Percentiles rank a stretch among this genome's conserved stretches.
These are phyloP conservation scores for Quercus wislizeni DNA, from an alignment of 306 rosid species.

Conservation along the genomic window DNA sequence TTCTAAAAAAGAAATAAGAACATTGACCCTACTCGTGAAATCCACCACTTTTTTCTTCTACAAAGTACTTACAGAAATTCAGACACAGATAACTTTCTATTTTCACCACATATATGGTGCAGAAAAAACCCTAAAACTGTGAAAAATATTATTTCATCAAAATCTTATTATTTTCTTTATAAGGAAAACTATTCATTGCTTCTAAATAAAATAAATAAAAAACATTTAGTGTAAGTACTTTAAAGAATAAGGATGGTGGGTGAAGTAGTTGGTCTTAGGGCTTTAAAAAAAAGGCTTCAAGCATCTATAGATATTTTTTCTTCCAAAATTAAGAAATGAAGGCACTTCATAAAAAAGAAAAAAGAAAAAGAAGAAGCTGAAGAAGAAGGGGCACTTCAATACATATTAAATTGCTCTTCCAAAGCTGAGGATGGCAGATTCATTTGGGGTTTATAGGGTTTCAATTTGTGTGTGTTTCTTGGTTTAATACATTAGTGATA, in stretches of 20 bases:
- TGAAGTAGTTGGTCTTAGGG: no score
- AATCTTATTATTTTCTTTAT: neutral
- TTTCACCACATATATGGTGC: neutral
- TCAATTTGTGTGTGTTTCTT: constrained; percentile 24
- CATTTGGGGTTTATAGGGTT: constrained; percentile 9
- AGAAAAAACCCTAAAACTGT: neutral
- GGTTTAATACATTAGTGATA: constrained; percentile 9
- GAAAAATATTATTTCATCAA: neutral
- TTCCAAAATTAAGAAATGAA: neutral
- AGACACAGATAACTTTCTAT: neutral
- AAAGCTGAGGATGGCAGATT: neutral
- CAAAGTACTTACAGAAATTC: neutral
- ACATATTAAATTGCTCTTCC: neutral
- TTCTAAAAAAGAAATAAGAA: neutral
- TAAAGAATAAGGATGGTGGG: no score
- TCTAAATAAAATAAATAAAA: no score
- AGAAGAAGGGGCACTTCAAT: neutral
- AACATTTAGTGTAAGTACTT: neutral
- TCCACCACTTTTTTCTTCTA: constrained; percentile 7
- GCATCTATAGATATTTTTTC: neutral
- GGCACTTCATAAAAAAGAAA: neutral
- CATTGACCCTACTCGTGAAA: constrained; percentile 8
- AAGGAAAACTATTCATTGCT: neutral
- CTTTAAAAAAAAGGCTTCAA: neutral
- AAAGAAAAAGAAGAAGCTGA: neutral